A percentile compares a stretch with the other conserved stretches of the same genome.
Conservation (phyloP, 2,329 filamentous ascomycete species). For the Epichloe festucae region DNA sequence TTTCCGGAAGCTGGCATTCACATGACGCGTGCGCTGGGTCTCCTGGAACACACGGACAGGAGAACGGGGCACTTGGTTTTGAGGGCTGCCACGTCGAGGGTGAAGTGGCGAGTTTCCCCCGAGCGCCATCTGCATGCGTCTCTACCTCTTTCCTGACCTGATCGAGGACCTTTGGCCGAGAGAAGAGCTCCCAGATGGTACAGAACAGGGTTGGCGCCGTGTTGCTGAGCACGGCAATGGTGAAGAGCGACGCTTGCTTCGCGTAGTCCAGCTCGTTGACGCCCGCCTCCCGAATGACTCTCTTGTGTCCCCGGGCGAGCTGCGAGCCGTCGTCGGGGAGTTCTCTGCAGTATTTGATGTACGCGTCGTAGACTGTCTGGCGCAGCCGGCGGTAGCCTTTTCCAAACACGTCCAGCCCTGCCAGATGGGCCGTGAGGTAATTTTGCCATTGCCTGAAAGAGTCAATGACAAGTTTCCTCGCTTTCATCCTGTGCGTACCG, state of each 20-base stretch:
- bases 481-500: no score
- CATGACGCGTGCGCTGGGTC: not conserved
- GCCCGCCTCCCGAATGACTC: not conserved
- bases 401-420: not conserved
- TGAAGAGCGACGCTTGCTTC: not conserved
- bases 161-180: not conserved
- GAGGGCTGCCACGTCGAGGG: not conserved
- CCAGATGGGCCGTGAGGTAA: not conserved
- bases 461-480: not conserved
- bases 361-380: not conserved
- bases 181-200: not conserved
- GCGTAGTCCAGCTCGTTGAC: not conserved
- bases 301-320: not conserved
- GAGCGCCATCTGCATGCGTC: not conserved
- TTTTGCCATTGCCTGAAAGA: not conserved
- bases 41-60: not conserved
- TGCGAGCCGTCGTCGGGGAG: not conserved
- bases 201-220: not conserved
- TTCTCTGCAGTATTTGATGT: not conserved
- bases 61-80: not conserved
- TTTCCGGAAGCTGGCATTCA: not conserved
- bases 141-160: not conserved
- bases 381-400: not conserved
- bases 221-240: not conserved
- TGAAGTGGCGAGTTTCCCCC: not conserved